Percentiles rank a stretch among this genome's conserved stretches.
Evolutionary conservation across 495 filamentous ascomycete genomes (phyloP).

Genomic region (Apiosordaria backusii): DNA sequence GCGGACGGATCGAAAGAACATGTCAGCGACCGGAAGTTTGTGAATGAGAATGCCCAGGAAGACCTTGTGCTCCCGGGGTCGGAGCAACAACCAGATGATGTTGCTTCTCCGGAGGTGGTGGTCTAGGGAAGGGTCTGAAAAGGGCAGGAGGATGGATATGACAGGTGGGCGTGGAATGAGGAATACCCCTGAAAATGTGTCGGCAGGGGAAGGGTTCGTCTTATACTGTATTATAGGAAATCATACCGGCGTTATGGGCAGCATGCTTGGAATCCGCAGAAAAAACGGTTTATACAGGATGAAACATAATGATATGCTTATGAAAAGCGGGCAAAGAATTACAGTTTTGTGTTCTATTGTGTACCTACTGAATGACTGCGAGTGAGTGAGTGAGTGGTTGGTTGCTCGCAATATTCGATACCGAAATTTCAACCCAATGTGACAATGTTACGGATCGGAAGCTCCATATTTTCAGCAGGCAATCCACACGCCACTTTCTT

Average conservation of each 20-base stretch:
- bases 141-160: background rate
- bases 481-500: background rate
- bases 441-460: background rate
- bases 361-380: background rate
- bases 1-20: conserved; percentile 57
- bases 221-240: conserved; percentile 29
- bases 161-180: conserved; percentile 6
- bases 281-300: background rate
- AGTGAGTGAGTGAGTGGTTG: background rate
- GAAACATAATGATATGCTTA: background rate
- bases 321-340: background rate
- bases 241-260: conserved; percentile 20
- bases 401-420: no score
- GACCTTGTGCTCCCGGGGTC: conserved; percentile 73
- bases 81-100: conserved; percentile 25
- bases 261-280: conserved; percentile 19
- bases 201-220: conserved; percentile 11
- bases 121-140: conserved; percentile 17
- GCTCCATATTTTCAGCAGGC: background rate
- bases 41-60: conserved; percentile 63
- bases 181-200: conserved; percentile 8
- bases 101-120: conserved; percentile 24
- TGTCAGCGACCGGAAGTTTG: conserved; percentile 90
- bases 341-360: no score
- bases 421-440: background rate